Conservation (phyloP, 108 stramenopile species). For the Nannochloropsis granulata region DNA sequence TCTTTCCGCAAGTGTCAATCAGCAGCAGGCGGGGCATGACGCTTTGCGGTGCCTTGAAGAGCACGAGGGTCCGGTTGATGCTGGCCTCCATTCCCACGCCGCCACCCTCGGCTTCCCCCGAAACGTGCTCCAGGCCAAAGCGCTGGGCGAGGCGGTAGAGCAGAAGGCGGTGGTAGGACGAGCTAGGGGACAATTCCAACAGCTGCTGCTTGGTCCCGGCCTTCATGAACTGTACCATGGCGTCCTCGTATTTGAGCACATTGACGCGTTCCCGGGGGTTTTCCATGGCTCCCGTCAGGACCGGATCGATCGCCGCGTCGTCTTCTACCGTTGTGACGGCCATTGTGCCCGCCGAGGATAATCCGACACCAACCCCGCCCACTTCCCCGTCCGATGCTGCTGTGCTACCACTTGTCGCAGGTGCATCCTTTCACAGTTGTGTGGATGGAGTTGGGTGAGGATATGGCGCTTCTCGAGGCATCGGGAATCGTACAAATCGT, state of each 20-base stretch:
- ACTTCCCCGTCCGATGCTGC: neutral
- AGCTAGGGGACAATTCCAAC: conserved; percentile 22
- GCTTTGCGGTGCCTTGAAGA: conserved; percentile 38
- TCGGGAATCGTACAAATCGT: neutral
- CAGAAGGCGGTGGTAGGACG: conserved; percentile 61
- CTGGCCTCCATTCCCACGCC: conserved; percentile 28
- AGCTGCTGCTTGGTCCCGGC: conserved; percentile 23
- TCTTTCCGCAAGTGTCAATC: conserved; percentile 25
- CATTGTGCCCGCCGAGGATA: neutral
- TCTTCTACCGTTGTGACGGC: neutral
- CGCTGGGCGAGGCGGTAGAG: conserved; percentile 75
- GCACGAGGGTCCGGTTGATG: conserved; percentile 22
- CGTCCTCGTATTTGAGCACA: conserved; percentile 59
- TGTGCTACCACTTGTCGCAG: neutral
- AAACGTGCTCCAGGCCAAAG: conserved; percentile 47
- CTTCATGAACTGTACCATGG: conserved; percentile 55
- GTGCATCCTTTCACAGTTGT: neutral
- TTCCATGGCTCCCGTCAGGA: conserved; percentile 52
- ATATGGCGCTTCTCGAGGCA: neutral
- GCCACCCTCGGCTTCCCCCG: neutral
- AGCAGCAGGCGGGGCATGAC: conserved; percentile 29
- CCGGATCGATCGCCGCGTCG: conserved; percentile 49
- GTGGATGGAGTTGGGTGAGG: neutral
- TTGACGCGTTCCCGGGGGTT: conserved; percentile 57
- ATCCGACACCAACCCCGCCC: neutral